Conservation (phyloP, 129 eudicot genomes). For the Daucus carota region DH1_v3.0 NC_030387.2:39656001-39656500, state of each 20-base stretch:
- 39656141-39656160: background rate
- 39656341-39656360: background rate
- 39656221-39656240: background rate
- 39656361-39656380: too few species aligned
- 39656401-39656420: too few species aligned
- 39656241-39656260: background rate
- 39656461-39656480: too few species aligned
- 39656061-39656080: background rate
- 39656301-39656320: background rate
- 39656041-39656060: background rate
- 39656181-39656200: slow-evolving; percentile 8
- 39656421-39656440: too few species aligned
- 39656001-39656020: slow-evolving; percentile 40
- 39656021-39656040: background rate
- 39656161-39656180: background rate
- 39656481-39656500: too few species aligned
- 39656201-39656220: background rate
- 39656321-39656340: background rate
- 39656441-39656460: too few species aligned
- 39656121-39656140: background rate
- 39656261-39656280: background rate
- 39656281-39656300: background rate
- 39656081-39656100: background rate
- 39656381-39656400: too few species aligned
- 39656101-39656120: background rate